Conservation (phyloP, 768 basidiomycete genomes). For the Sarcomyxa edulis region DNA sequence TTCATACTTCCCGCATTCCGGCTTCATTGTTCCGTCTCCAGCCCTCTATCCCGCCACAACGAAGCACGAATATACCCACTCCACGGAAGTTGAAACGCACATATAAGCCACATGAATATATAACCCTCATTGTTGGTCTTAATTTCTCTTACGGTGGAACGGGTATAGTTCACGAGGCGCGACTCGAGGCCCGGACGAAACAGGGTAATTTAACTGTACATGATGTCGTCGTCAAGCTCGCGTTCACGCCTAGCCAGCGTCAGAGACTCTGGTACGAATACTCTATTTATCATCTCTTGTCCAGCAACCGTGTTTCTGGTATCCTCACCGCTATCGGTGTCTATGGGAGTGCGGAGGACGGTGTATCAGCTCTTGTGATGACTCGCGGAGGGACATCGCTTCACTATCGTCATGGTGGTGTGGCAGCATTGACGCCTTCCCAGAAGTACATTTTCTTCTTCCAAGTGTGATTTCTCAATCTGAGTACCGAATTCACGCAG, state of each 20-base stretch:
- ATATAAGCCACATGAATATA: background rate
- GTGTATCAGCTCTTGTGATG: conserved; percentile 6
- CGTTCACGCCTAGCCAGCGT: conserved; percentile 6
- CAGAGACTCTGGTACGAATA: conserved; percentile 8
- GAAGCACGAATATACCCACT: background rate
- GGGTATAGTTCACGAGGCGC: conserved; percentile 7
- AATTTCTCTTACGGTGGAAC: conserved; percentile 5
- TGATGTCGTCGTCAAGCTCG: conserved; percentile 12
- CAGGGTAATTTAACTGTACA: background rate
- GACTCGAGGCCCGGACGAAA: conserved; percentile 4
- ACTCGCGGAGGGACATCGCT: background rate
- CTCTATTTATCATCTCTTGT: conserved; percentile 8
- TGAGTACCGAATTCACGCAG: no score
- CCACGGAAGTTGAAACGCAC: background rate
- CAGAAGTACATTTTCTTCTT: no score
- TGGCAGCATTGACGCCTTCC: no score
- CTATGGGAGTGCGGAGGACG: conserved; percentile 7
- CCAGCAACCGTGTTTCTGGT: no score
- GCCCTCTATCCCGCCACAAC: background rate
- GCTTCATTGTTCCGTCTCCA: conserved; percentile 7
- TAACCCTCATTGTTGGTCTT: conserved; percentile 1
- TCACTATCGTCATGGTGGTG: no score
- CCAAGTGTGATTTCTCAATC: no score
- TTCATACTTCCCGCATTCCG: conserved; percentile 10
- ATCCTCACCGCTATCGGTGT: conserved; percentile 7